Conservation (phyloP, 257 asterid genomes). For the Paulownia fortunei region DNA sequence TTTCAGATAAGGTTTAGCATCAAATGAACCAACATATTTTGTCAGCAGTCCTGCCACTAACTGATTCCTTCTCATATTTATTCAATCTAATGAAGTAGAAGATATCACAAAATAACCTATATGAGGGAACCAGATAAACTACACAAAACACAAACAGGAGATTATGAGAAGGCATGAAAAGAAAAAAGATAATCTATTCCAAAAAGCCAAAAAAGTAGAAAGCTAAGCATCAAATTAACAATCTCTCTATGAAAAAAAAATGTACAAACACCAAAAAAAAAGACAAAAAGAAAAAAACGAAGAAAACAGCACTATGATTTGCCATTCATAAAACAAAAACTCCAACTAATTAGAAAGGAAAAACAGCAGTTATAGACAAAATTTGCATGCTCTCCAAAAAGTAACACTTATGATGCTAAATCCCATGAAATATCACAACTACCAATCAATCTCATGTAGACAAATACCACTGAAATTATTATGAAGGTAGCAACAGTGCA, state of each 20-base stretch:
- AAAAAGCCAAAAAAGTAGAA: neutral
- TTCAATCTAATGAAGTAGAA: neutral
- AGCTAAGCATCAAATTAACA: neutral
- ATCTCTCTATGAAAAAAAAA: neutral
- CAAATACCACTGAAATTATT: neutral
- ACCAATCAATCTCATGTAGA: neutral
- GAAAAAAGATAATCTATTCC: neutral
- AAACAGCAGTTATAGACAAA: neutral
- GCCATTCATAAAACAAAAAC: neutral
- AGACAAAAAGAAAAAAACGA: neutral
- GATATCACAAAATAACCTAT: neutral
- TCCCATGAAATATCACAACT: neutral
- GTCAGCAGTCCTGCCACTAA: neutral
- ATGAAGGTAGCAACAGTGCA: neutral
- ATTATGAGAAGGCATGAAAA: neutral
- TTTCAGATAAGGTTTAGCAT: neutral
- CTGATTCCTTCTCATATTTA: neutral
- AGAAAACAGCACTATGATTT: neutral
- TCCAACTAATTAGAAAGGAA: neutral
- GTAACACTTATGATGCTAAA: neutral
- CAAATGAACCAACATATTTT: neutral
- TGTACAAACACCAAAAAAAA: neutral
- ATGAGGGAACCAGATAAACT: slow-evolving; percentile 7
- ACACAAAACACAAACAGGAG: neutral
- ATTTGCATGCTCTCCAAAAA: neutral